These are phyloP conservation scores for Raddia distichophylla DNA, from an alignment of 176 grass and related monocot species.

Conservation along the genomic window DNA sequence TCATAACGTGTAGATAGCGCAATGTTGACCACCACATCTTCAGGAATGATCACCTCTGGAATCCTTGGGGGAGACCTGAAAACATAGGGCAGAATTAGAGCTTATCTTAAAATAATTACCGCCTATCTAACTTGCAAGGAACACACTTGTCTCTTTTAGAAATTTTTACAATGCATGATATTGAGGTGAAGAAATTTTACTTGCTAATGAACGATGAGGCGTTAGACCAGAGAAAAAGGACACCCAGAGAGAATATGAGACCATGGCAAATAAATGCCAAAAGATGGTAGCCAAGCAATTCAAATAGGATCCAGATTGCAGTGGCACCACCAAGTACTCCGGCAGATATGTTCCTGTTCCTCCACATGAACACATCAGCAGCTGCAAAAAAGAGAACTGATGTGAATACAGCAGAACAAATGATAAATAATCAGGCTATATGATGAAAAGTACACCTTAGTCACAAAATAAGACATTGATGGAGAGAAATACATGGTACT, in stretches of 20 bases:
- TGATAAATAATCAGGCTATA: not conserved
- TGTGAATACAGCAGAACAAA: slow-evolving; percentile 23
- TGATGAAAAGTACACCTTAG: not conserved
- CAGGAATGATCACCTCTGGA: slow-evolving; percentile 67
- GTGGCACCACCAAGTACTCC: slow-evolving; percentile 78
- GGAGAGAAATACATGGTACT: not conserved
- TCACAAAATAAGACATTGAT: not conserved
- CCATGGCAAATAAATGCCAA: slow-evolving; percentile 78
- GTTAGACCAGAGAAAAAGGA: slow-evolving; percentile 93
- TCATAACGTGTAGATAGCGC: slow-evolving; percentile 64
- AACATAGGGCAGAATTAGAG: slow-evolving; percentile 25
- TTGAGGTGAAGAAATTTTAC: slow-evolving; percentile 40
- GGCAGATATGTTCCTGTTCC: slow-evolving; percentile 88
- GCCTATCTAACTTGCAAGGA: not conserved
- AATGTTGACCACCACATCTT: slow-evolving; percentile 70
- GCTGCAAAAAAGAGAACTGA: slow-evolving; percentile 56
- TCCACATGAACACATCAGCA: slow-evolving; percentile 95
- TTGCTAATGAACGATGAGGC: slow-evolving; percentile 80
- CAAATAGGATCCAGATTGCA: slow-evolving; percentile 77
- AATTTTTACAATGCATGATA: slow-evolving; percentile 10
- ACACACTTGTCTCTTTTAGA: not conserved
- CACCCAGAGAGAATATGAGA: slow-evolving; percentile 74
- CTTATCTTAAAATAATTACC: not conserved
- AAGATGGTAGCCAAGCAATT: slow-evolving; percentile 88
- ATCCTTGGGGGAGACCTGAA: slow-evolving; percentile 73